Evolutionary conservation across 2,329 filamentous ascomycete species (phyloP).

Genomic region (Mycocentrospora acerina): DNA sequence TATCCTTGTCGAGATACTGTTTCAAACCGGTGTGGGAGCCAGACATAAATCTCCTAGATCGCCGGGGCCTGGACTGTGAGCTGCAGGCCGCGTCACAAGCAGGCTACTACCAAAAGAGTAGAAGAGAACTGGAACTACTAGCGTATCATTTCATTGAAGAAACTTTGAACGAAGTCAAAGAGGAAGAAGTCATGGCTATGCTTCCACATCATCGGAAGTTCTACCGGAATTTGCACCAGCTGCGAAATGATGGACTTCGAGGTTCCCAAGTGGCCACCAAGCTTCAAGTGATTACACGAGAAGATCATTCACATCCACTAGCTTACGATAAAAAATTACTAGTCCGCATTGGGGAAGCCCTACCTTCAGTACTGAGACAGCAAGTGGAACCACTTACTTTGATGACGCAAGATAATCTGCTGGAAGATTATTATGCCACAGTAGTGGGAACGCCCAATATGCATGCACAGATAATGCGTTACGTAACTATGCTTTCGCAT

Average conservation of each 20-base stretch:
- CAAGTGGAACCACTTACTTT: slow-evolving; percentile 14
- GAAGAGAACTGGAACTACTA: slow-evolving; percentile 11
- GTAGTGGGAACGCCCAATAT: slow-evolving; percentile 17
- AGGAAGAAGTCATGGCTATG: slow-evolving; percentile 5
- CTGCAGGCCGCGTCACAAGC: slow-evolving; percentile 9
- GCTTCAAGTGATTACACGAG: slow-evolving; percentile 6
- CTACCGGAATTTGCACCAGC: slow-evolving; percentile 8
- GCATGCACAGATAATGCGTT: slow-evolving; percentile 16
- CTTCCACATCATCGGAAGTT: slow-evolving; percentile 14
- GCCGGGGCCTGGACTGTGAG: slow-evolving; percentile 5
- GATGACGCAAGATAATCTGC: slow-evolving; percentile 16
- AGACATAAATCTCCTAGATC: slow-evolving; percentile 12
- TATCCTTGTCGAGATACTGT: slow-evolving; percentile 5
- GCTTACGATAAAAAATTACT: slow-evolving; percentile 16
- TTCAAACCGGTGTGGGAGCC: slow-evolving; percentile 14
- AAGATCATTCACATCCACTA: slow-evolving; percentile 10
- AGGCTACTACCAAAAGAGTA: slow-evolving; percentile 8
- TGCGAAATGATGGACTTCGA: slow-evolving; percentile 5
- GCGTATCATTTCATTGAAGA: slow-evolving; percentile 15
- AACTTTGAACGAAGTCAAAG: slow-evolving; percentile 4
- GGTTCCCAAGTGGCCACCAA: slow-evolving; percentile 4
- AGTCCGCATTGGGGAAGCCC: slow-evolving; percentile 12
- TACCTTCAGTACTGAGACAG: slow-evolving; percentile 12
- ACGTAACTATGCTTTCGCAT: slow-evolving; percentile 11
- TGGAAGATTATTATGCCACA: slow-evolving; percentile 16